phyloP scores from a whole-genome alignment of 2,329 filamentous ascomycete species.

The Metarhizium guizhouense region DNA sequence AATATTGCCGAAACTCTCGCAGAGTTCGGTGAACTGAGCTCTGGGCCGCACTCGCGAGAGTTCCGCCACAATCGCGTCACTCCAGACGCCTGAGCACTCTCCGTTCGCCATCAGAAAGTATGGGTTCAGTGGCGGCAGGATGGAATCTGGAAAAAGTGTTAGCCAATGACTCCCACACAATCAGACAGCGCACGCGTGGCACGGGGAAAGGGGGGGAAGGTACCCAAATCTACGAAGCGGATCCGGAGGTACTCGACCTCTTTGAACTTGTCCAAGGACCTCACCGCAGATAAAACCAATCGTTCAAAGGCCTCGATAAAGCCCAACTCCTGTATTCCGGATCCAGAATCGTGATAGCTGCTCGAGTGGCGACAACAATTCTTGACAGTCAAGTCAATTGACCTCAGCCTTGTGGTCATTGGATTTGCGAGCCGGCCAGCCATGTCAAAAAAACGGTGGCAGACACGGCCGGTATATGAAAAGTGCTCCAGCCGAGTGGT shows the following conservation, averaged over 20 bases:
- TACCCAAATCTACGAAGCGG: slow-evolving; percentile 65
- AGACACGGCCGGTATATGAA: slow-evolving; percentile 64
- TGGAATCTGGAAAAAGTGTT: slow-evolving; percentile 43
- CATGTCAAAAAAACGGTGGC: slow-evolving; percentile 57
- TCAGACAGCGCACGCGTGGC: too few species aligned
- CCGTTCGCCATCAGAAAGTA: slow-evolving; percentile 58
- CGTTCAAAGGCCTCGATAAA: slow-evolving; percentile 66
- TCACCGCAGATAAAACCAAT: slow-evolving; percentile 55
- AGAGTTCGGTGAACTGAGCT: slow-evolving; percentile 51
- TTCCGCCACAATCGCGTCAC: slow-evolving; percentile 53
- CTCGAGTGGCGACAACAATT: slow-evolving; percentile 56
- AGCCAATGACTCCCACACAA: neutral
- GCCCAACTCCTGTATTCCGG: slow-evolving; percentile 61
- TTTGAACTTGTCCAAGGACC: slow-evolving; percentile 48
- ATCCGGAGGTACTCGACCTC: slow-evolving; percentile 58
- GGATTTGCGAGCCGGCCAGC: slow-evolving; percentile 41
- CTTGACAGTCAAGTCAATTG: slow-evolving; percentile 64
- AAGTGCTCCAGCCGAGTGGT: slow-evolving; percentile 57
- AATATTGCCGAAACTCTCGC: slow-evolving; percentile 54
- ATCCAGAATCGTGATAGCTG: slow-evolving; percentile 53
- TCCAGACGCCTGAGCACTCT: slow-evolving; percentile 63
- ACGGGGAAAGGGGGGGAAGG: slow-evolving; percentile 11
- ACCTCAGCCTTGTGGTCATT: slow-evolving; percentile 45
- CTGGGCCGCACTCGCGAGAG: slow-evolving; percentile 50
- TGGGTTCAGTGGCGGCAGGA: slow-evolving; percentile 61